Evolutionary conservation across 805 yeast species (phyloP).

Genomic region (Lachancea thermotolerans): DNA sequence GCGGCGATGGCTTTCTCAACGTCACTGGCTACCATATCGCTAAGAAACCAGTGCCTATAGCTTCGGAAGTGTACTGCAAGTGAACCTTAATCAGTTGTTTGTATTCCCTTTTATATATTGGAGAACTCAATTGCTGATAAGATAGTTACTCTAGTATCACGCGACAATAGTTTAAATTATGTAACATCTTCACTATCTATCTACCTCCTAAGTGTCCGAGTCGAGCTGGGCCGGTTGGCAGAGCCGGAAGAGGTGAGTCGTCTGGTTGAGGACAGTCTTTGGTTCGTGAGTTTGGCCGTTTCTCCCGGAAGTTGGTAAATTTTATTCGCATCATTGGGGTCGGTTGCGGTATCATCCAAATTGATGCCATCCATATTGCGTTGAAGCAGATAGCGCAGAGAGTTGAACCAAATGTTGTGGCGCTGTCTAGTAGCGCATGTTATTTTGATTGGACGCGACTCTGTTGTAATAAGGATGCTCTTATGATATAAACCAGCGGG

Average conservation of each 20-base stretch:
- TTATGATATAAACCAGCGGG: conserved; percentile 87
- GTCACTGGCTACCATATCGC: too few species aligned
- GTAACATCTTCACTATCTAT: background rate
- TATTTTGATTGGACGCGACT: conserved; percentile 58
- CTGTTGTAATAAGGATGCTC: conserved; percentile 70
- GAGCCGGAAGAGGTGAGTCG: conserved; percentile 6
- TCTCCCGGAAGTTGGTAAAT: conserved; percentile 24
- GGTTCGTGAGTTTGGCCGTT: conserved; percentile 12
- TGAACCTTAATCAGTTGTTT: background rate
- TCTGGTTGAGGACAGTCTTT: conserved; percentile 16
- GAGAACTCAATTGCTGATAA: background rate
- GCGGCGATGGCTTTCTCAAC: too few species aligned
- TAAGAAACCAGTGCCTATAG: too few species aligned
- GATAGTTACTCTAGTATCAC: background rate
- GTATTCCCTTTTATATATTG: background rate
- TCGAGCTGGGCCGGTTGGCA: background rate
- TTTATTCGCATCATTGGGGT: conserved; percentile 31
- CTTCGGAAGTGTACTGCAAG: too few species aligned
- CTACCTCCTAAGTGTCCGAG: conserved; percentile 1
- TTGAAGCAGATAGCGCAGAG: conserved; percentile 67
- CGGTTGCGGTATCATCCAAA: conserved; percentile 37
- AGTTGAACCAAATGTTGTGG: conserved; percentile 87
- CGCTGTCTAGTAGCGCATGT: conserved; percentile 85
- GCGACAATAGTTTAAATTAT: background rate
- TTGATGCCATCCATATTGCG: conserved; percentile 54